These are phyloP conservation scores for Thelonectria discophora DNA, from an alignment of 2,329 filamentous ascomycete genomes.

Conservation along the genomic window DNA sequence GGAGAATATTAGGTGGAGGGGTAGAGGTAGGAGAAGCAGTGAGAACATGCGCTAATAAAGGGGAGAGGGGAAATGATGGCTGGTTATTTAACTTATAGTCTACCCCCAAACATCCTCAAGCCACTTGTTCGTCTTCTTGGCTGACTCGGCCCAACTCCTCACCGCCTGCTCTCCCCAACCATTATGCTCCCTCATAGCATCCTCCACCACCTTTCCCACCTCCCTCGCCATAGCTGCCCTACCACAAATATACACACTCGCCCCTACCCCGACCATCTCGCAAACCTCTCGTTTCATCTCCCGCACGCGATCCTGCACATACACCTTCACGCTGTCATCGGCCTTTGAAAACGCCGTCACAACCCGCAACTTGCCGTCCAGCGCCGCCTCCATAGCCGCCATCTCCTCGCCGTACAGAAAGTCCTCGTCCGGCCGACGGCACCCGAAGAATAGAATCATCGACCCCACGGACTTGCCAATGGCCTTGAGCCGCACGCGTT, in stretches of 20 bases:
- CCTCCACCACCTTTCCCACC: constrained; percentile 50
- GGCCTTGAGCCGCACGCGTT: constrained; percentile 34
- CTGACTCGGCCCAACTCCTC: constrained; percentile 55
- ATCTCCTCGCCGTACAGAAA: constrained; percentile 62
- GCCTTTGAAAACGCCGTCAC: constrained; percentile 33
- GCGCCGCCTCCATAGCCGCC: constrained; percentile 26
- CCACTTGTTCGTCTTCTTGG: constrained; percentile 62
- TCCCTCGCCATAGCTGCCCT: constrained; percentile 54
- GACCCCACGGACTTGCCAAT: constrained; percentile 35
- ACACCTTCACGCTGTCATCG: constrained; percentile 37
- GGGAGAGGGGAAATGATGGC: too few species aligned
- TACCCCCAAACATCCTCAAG: constrained; percentile 63
- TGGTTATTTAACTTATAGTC: too few species aligned
- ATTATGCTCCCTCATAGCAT: constrained; percentile 46
- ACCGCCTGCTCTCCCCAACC: constrained; percentile 51
- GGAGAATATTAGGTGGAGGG: too few species aligned
- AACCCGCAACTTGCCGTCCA: constrained; percentile 30
- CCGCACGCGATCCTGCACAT: constrained; percentile 50
- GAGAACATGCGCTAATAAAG: too few species aligned
- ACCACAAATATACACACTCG: constrained; percentile 54
- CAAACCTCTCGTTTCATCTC: constrained; percentile 44
- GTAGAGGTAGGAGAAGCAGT: too few species aligned
- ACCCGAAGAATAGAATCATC: constrained; percentile 66
- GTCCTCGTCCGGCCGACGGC: constrained; percentile 60
- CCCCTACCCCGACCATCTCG: constrained; percentile 45